phyloP scores from a whole-genome alignment of 345 rosid genomes.

The Viola odorata region DNA sequence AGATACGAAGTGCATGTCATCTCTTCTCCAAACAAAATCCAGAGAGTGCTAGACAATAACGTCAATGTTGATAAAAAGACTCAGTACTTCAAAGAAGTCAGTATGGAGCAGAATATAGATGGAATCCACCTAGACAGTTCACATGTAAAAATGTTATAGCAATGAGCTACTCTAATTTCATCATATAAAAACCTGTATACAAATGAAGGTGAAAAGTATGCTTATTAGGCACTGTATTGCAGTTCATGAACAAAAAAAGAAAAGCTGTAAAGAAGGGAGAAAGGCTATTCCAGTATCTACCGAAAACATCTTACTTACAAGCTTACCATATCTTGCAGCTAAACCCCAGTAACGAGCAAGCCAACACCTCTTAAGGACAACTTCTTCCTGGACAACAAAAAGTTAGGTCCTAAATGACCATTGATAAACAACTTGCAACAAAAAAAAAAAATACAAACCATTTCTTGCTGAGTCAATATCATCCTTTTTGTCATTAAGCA shows the following conservation, averaged over 20 bases:
- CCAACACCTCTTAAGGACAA: slow-evolving; percentile 98
- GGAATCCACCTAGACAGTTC: too few relatives aligned
- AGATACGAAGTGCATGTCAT: neutral
- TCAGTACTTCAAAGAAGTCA: too few relatives aligned
- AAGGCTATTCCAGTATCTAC: neutral
- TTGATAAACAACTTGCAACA: neutral
- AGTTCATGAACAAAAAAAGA: slow-evolving; percentile 6
- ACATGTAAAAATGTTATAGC: too few relatives aligned
- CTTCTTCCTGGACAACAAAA: slow-evolving; percentile 75
- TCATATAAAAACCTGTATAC: too few relatives aligned
- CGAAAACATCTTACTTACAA: neutral
- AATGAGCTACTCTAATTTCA: too few relatives aligned
- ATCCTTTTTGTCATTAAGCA: slow-evolving; percentile 29
- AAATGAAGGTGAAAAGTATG: too few relatives aligned
- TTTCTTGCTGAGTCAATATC: slow-evolving; percentile 32
- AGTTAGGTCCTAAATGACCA: slow-evolving; percentile 8
- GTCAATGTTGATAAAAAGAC: too few relatives aligned
- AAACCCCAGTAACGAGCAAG: slow-evolving; percentile 98
- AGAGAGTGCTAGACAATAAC: too few relatives aligned
- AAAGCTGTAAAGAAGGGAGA: neutral
- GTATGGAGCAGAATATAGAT: too few relatives aligned
- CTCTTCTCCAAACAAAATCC: too few relatives aligned
- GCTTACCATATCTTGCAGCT: slow-evolving; percentile 79
- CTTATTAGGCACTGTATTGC: neutral
- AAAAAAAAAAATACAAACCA: slow-evolving; percentile 15